A percentile compares a stretch with the other conserved stretches of the same genome.
Conservation (phyloP, 2,329 filamentous ascomycete genomes). For the Passalora sequoiae region DNA sequence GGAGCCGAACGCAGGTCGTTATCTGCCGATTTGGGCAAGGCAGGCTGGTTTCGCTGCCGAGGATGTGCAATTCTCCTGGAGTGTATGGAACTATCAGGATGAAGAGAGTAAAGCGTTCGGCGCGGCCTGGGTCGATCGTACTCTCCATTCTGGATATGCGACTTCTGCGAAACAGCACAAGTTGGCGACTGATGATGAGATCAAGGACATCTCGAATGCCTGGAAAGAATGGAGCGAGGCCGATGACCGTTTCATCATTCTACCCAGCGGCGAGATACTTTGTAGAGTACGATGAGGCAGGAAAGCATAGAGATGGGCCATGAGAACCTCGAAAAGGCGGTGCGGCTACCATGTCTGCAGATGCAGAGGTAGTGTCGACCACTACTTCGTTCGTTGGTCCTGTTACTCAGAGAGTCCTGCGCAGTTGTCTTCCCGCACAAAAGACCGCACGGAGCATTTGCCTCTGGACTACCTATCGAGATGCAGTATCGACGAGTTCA, state of each 20-base stretch:
- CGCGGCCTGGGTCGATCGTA: conserved; percentile 1
- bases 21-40: conserved; percentile 11
- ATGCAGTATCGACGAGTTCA: too few species aligned
- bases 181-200: conserved; percentile 1
- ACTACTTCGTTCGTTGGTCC: too few species aligned
- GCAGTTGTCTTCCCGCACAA: too few species aligned
- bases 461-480: too few species aligned
- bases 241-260: not conserved
- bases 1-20: conserved; percentile 11
- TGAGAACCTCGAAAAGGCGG: too few species aligned
- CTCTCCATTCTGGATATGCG: conserved; percentile 7
- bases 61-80: conserved; percentile 8
- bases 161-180: conserved; percentile 6
- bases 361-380: too few species aligned
- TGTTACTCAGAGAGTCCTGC: too few species aligned
- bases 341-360: too few species aligned
- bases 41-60: conserved; percentile 9
- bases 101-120: conserved; percentile 2
- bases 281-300: not conserved
- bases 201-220: conserved; percentile 2
- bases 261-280: conserved; percentile 4
- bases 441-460: too few species aligned
- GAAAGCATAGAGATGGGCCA: too few species aligned
- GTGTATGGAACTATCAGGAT: conserved; percentile 8
- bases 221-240: conserved; percentile 1